Evolutionary conservation across 495 filamentous ascomycete genomes (phyloP), one percentile per base, ranked within the genome.

Genomic region (Penicillium paxilli): DNA sequence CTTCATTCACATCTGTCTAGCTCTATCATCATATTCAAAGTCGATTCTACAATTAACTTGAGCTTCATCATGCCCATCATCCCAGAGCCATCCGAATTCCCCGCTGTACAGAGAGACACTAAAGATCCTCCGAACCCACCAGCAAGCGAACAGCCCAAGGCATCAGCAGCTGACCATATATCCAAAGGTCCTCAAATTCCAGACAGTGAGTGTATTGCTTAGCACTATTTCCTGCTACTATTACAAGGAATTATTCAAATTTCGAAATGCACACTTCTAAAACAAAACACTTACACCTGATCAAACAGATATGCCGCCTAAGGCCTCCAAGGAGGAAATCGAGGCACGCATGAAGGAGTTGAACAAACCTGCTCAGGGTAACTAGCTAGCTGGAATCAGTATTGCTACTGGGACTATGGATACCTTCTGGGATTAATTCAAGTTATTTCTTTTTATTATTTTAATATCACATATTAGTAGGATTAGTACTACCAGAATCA

Each of bases 291-390:
- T n/a, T n/a, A n/a, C n/a, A n/a, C n/a, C n/a, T n/a, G n/a, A n/a
- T n/a, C n/a, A n/a, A n/a, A n/a, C 67, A 75, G 77, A 83, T 19
- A 72, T 86, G 68, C 78, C 77, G 22, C 73, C 80, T 44, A 81
- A 79, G 60, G 79, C 75, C 19, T 76, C 86, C n/a, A 85, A 83
- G 64, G 85, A 88, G 62, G 87, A 91, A 59, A 80, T 84, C 33
- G 72, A 78, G 55, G 83, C 80, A 4, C 87, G 82, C 65, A 81
- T 80, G 40, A 70, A 83, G 60, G 81, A 83, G 59, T 58, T 91
- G 58, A 89, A 90, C 73, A 83, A 87, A 68, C 79, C 77, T 25
- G 49, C 33, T n/a, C n/a, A n/a, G n/a, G n/a, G n/a, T 14, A 44
- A 33, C 6, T 32, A n/a, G 14, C n/a, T n/a, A n/a, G n/a, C n/a